phyloP scores from a whole-genome alignment of 2,329 filamentous ascomycete species.

The Neospermospora avenae region DNA sequence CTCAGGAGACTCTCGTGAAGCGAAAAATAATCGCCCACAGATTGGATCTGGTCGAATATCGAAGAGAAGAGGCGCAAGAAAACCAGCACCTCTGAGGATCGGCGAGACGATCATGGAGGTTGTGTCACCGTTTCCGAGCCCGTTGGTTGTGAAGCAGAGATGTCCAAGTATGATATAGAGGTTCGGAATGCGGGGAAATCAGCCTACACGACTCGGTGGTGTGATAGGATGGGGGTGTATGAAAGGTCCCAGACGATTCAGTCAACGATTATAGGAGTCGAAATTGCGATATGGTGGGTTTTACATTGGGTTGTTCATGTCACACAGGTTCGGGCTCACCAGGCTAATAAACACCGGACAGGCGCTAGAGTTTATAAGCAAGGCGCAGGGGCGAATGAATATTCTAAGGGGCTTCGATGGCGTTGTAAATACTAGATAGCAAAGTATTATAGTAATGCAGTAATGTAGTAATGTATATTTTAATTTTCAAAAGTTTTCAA shows the following conservation, averaged over 20 bases:
- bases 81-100: slow-evolving; percentile 7
- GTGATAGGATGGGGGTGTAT: not conserved
- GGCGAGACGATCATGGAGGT: slow-evolving; percentile 16
- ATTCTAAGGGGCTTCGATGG: not conserved
- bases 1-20: too few species aligned
- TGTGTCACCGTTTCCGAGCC: slow-evolving; percentile 5
- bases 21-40: too few species aligned
- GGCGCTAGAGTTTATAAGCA: too few species aligned
- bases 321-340: too few species aligned
- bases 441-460: not conserved
- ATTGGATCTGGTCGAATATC: not conserved
- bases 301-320: too few species aligned
- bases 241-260: not conserved
- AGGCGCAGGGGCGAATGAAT: too few species aligned
- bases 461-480: not conserved
- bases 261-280: too few species aligned
- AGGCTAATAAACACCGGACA: too few species aligned
- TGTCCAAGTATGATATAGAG: slow-evolving; percentile 7
- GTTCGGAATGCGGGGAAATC: not conserved
- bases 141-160: not conserved
- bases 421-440: not conserved
- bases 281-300: too few species aligned
- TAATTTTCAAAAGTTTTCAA: not conserved
- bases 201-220: not conserved
- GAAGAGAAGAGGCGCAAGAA: not conserved